Evolutionary conservation across 768 basidiomycete genomes (phyloP).

Genomic region (Pulveroboletus sp.): DNA sequence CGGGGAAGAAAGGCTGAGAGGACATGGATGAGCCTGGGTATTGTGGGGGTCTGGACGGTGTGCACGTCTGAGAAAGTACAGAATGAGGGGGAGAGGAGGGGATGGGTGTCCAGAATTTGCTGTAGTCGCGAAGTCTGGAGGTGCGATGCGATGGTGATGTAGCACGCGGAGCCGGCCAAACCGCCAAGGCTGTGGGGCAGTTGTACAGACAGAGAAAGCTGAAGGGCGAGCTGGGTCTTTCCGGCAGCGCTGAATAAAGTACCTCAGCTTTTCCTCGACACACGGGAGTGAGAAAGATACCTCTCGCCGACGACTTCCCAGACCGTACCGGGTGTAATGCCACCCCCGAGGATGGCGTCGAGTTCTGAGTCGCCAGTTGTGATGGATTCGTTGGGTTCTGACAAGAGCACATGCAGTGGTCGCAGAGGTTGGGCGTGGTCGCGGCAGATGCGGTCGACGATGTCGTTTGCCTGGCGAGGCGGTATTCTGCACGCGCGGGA

Average conservation of each 20-base stretch:
- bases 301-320: slow-evolving; percentile 92
- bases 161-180: slow-evolving; percentile 66
- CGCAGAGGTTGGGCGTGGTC: slow-evolving; percentile 38
- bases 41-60: slow-evolving; percentile 55
- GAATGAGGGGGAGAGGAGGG: slow-evolving; percentile 39
- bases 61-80: slow-evolving; percentile 59
- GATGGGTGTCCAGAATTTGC: slow-evolving; percentile 58
- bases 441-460: slow-evolving; percentile 50
- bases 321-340: slow-evolving; percentile 72
- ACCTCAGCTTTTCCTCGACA: slow-evolving; percentile 3
- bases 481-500: slow-evolving; percentile 55
- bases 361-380: slow-evolving; percentile 73
- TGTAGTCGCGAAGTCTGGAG: slow-evolving; percentile 68
- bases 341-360: slow-evolving; percentile 74
- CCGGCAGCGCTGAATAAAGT: slow-evolving; percentile 71
- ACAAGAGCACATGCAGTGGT: slow-evolving; percentile 39
- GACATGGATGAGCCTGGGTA: slow-evolving; percentile 52
- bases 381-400: slow-evolving; percentile 45
- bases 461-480: slow-evolving; percentile 44
- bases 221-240: slow-evolving; percentile 90
- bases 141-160: slow-evolving; percentile 68
- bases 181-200: slow-evolving; percentile 57
- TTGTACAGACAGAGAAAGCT: slow-evolving; percentile 78
- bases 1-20: slow-evolving; percentile 53
- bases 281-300: slow-evolving; percentile 37